Evolutionary conservation across 345 rosid species (phyloP).

Genomic region (Excoecaria cochinchinensis): DNA sequence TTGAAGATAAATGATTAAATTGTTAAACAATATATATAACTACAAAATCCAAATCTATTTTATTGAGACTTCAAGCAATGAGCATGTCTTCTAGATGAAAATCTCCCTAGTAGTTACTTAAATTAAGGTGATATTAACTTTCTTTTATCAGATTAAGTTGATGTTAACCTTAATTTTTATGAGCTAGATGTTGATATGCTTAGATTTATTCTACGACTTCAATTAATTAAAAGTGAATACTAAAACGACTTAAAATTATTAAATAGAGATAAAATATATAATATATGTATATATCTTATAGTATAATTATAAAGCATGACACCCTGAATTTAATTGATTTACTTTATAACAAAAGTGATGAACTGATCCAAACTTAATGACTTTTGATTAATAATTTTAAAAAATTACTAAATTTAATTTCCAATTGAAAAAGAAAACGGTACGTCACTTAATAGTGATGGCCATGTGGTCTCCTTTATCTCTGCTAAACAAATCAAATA

Average conservation of each 20-base stretch:
- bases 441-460: slow-evolving; percentile 10
- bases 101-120: background rate
- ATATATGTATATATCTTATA: background rate
- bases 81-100: background rate
- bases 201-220: background rate
- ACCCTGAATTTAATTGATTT: background rate
- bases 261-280: background rate
- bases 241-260: background rate
- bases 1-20: too few relatives aligned
- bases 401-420: background rate
- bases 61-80: background rate
- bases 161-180: background rate
- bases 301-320: background rate
- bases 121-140: background rate
- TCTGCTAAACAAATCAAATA: background rate
- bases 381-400: background rate
- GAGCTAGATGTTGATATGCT: background rate
- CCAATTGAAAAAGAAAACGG: background rate
- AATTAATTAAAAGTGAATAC: background rate
- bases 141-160: too few relatives aligned
- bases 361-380: slow-evolving; percentile 3
- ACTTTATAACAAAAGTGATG: background rate
- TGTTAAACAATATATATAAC: too few relatives aligned
- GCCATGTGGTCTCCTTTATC: background rate
- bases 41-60: background rate